Percentiles rank a stretch among this genome's conserved stretches.
These are phyloP conservation scores for Tulasnella sp. DNA, from an alignment of 768 basidiomycete species.

Conservation along the genomic window DNA sequence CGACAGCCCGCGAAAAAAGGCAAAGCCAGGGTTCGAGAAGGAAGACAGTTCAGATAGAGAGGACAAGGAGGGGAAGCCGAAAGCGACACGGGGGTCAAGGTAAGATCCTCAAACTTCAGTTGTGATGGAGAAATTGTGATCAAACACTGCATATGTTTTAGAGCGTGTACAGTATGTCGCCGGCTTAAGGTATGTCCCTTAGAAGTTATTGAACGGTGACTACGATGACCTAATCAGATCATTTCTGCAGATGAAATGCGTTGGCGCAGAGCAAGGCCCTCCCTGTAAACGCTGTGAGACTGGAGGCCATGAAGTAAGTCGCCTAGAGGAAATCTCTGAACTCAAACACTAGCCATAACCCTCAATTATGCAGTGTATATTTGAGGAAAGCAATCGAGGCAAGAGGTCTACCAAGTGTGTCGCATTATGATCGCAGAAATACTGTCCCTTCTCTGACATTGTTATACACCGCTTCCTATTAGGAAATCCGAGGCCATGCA, in stretches of 20 bases:
- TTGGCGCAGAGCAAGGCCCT: conserved; percentile 76
- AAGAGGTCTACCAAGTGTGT: conserved; percentile 75
- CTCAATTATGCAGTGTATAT: conserved; percentile 81
- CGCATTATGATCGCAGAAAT: neutral
- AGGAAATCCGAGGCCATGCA: conserved; percentile 21
- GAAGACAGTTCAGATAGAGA: conserved; percentile 30
- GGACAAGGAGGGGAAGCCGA: conserved; percentile 66
- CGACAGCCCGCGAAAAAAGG: conserved; percentile 46
- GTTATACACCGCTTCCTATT: neutral
- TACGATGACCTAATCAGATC: neutral
- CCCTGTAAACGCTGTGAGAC: conserved; percentile 75
- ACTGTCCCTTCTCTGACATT: neutral
- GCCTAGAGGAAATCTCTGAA: neutral
- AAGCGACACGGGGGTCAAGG: conserved; percentile 80
- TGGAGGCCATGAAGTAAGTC: conserved; percentile 19
- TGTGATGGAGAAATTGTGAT: no score
- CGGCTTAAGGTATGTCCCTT: conserved; percentile 46
- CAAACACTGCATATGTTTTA: conserved; percentile 27
- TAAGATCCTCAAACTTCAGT: conserved; percentile 27
- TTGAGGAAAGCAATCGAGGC: conserved; percentile 93
- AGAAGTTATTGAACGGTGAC: neutral
- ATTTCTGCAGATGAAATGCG: conserved; percentile 59
- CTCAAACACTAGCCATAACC: conserved; percentile 29
- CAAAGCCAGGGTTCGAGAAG: conserved; percentile 44
- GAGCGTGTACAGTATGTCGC: conserved; percentile 85